Conservation (phyloP, 257 asterid species). For the Cinchona pubescens region DNA sequence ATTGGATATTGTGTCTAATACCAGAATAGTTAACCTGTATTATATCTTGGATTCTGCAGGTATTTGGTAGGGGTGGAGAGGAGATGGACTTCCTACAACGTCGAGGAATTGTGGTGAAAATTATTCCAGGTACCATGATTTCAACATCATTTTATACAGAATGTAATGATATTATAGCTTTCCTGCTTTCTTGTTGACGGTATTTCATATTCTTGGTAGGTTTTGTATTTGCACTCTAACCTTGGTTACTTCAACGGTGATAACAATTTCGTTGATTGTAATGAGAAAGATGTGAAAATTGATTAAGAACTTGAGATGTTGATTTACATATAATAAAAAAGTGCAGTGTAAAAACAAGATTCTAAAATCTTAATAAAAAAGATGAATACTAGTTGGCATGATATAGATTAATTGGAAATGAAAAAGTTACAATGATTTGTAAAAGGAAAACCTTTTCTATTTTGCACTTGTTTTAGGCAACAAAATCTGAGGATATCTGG, state of each 20-base stretch:
- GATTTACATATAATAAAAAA: not conserved
- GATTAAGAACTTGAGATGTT: not conserved
- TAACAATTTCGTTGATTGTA: not conserved
- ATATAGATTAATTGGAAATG: not conserved
- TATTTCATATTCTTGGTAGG: not conserved
- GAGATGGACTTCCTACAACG: constrained; percentile 96
- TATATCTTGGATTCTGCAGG: constrained; percentile 44
- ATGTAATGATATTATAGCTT: too few relatives aligned
- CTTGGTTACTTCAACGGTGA: not conserved
- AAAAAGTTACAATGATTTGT: too few relatives aligned
- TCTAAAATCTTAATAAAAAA: not conserved
- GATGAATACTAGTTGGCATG: not conserved
- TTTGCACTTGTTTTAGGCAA: not conserved
- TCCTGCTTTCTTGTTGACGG: not conserved
- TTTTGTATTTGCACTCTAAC: not conserved
- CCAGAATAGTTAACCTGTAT: not conserved
- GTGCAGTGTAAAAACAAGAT: not conserved
- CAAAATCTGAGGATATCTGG: not conserved
- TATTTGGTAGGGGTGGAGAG: constrained; percentile 97
- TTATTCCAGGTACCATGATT: constrained; percentile 64
- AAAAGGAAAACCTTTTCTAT: not conserved
- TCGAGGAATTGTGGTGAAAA: constrained; percentile 83
- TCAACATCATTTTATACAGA: not conserved
- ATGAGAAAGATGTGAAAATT: not conserved
- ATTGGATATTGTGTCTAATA: not conserved